Evolutionary conservation across 768 basidiomycete genomes (phyloP), one percentile per base, ranked within the genome.

Genomic region (Leccinellum rugosiceps): DNA sequence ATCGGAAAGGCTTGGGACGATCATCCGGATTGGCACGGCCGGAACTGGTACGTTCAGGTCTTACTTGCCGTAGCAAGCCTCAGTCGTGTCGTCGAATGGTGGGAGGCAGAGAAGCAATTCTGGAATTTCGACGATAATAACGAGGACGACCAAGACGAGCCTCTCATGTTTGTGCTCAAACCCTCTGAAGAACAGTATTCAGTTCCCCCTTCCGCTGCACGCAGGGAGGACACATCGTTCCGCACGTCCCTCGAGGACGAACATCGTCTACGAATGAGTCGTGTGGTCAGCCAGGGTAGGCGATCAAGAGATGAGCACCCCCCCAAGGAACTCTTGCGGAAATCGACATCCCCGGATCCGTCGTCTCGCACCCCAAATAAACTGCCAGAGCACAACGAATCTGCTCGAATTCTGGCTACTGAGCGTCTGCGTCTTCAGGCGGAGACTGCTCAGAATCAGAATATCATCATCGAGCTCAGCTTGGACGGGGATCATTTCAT

Each of bases 51-150:
- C 74, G 94, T 98, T 52, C 94, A 96, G 69, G 88, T 98, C 26
- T 81, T 98, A 5, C 86, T 98, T 50, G 96, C 97, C 21, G 88
- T 98, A 49, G 97, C 97, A 31, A 94, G 92, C 66, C 85, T 99
- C 61, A 92, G 89, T 72, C 89, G 96, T 57, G 97, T 98, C 28
- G 89, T 98, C 61, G 97, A 98, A 68, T 99, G 97, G 96, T 98
- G 94, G 94, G 95, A 97, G 73, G 97, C 97, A 11, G 96, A 98
- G 77, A 95, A 95, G 68, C 93, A 95, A 64, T 99, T 99, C 74
- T 99, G 97, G 97, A 97, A 97, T 67, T 98, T 98, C 69, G 91
- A 95, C 68, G 92, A 93, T 68, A 88, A 92, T 65, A 88, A 90
- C 59, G 90, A 90, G 46, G 87, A 92, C 58, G 93, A 94, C 65